A percentile compares a stretch with the other conserved stretches of the same genome.
These are phyloP conservation scores for Auriscalpium vulgare DNA, from an alignment of 768 basidiomycete genomes.

Conservation along the genomic window DNA sequence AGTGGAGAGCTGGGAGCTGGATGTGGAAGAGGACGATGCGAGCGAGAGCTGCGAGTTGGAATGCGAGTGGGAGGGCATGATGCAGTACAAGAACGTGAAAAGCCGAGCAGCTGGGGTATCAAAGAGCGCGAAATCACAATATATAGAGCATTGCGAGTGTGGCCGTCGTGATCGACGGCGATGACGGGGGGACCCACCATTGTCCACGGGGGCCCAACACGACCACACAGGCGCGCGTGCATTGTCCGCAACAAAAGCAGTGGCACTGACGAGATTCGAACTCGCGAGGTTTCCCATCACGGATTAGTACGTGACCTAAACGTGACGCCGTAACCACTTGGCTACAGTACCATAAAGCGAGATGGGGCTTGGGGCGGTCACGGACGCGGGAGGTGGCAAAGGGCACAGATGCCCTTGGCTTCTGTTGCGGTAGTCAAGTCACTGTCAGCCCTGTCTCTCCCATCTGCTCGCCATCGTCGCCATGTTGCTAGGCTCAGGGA, in stretches of 20 bases:
- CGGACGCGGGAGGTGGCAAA: no score
- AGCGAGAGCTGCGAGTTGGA: background rate
- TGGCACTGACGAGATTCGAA: slow-evolving; percentile 57
- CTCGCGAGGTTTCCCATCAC: slow-evolving; percentile 55
- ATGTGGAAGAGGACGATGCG: background rate
- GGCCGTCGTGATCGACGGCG: no score
- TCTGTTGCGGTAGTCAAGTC: background rate
- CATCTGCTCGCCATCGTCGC: background rate
- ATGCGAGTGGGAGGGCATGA: background rate
- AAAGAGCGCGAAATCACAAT: background rate
- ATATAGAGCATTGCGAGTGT: background rate
- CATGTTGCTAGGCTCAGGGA: slow-evolving; percentile 8
- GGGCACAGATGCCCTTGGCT: background rate
- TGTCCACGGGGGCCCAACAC: no score
- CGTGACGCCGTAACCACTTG: slow-evolving; percentile 56
- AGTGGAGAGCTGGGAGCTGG: slow-evolving; percentile 1
- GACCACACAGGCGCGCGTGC: no score
- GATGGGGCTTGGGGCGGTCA: no score
- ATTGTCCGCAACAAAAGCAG: no score
- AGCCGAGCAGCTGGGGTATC: background rate
- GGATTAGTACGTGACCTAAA: slow-evolving; percentile 38
- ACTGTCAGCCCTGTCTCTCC: background rate
- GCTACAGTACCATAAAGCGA: slow-evolving; percentile 38
- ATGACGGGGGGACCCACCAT: no score
- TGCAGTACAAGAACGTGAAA: background rate